A percentile compares a stretch with the other conserved stretches of the same genome.
These are phyloP conservation scores for Arabis alpina DNA, from an alignment of 345 rosid genomes.

Conservation along the genomic window DNA sequence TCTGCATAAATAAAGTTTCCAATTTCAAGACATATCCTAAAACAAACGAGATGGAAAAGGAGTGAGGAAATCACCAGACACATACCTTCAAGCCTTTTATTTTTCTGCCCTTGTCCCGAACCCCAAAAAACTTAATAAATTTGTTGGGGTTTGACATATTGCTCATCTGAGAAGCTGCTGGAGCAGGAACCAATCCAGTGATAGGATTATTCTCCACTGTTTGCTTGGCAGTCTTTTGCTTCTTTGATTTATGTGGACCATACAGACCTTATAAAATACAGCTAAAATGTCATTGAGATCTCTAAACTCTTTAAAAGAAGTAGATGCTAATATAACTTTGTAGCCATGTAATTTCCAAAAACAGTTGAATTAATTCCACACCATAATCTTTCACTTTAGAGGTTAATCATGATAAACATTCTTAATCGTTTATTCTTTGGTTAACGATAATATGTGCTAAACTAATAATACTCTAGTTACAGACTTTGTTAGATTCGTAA, in stretches of 20 bases:
- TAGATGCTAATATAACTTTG: neutral
- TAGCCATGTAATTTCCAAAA: constrained; percentile 9
- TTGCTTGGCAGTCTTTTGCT: constrained; percentile 74
- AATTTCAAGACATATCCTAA: constrained; percentile 30
- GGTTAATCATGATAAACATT: constrained; percentile 20
- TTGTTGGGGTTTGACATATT: constrained; percentile 85
- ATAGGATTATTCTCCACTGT: constrained; percentile 53
- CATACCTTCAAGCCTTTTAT: constrained; percentile 73
- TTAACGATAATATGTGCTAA: constrained; percentile 16
- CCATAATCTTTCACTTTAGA: neutral
- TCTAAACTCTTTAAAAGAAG: neutral
- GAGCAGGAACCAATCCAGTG: constrained; percentile 72
- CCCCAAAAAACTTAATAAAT: constrained; percentile 64
- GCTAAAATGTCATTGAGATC: constrained; percentile 24
- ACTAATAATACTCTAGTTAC: constrained; percentile 16
- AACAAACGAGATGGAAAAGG: constrained; percentile 23
- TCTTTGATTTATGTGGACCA: constrained; percentile 68
- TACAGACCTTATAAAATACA: constrained; percentile 62
- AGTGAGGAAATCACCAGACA: constrained; percentile 15
- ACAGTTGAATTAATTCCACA: neutral
- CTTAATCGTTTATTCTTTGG: neutral
- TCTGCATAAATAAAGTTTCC: constrained; percentile 52
- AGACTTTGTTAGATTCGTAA: constrained; percentile 12
- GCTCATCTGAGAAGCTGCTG: constrained; percentile 88
- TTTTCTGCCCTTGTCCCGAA: constrained; percentile 75